Evolutionary conservation across 2,329 filamentous ascomycete species (phyloP).

Genomic region (Cryphonectria nitschkei): DNA sequence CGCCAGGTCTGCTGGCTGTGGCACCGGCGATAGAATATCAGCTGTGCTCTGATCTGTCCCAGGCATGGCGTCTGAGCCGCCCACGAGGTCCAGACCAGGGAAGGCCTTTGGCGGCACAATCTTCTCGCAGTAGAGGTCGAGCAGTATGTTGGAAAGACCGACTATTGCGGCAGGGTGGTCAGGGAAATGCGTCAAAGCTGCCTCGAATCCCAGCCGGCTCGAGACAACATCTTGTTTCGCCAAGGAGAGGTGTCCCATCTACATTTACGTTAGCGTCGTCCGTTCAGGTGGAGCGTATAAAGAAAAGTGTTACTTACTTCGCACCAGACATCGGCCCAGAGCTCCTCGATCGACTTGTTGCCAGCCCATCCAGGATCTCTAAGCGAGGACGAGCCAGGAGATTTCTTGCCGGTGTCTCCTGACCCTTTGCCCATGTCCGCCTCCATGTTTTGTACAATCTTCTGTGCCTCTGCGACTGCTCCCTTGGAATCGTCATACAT

Average conservation of each 20-base stretch:
- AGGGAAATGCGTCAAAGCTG: conserved; percentile 75
- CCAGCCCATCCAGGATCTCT: conserved; percentile 75
- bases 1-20: conserved; percentile 17
- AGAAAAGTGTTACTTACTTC: conserved; percentile 59
- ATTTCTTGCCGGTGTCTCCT: conserved; percentile 63
- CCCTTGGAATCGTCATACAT: conserved; percentile 80
- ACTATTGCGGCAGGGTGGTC: conserved; percentile 83
- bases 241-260: conserved; percentile 65
- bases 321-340: conserved; percentile 82
- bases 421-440: conserved; percentile 62
- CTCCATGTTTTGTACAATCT: conserved; percentile 74
- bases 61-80: conserved; percentile 36
- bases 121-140: conserved; percentile 79
- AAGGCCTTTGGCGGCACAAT: conserved; percentile 63
- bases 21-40: conserved; percentile 20
- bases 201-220: conserved; percentile 79
- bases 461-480: conserved; percentile 79
- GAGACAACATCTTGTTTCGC: conserved; percentile 66
- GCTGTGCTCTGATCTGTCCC: conserved; percentile 27
- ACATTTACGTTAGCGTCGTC: neutral
- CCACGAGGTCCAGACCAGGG: conserved; percentile 45
- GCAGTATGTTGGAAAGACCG: conserved; percentile 79
- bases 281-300: neutral
- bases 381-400: conserved; percentile 64
- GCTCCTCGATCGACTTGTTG: conserved; percentile 78